Evolutionary conservation across 768 basidiomycete genomes (phyloP).

Genomic region (Pisolithus sp.): DNA sequence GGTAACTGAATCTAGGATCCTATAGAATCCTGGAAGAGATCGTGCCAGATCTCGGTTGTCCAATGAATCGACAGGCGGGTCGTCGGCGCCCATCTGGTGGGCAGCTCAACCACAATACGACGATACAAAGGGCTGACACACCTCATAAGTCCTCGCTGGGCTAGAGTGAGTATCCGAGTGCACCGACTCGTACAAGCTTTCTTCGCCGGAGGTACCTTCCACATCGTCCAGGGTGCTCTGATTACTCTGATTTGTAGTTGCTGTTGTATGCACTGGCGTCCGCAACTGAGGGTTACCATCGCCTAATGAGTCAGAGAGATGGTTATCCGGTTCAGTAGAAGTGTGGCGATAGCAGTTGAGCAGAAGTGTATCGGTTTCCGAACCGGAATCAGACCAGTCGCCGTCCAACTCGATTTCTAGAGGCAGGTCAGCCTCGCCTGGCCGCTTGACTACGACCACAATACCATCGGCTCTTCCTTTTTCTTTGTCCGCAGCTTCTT

Average conservation of each 20-base stretch:
- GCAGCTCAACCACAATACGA: not conserved
- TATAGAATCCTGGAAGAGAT: conserved; percentile 35
- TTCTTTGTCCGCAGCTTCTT: not conserved
- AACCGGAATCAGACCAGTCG: too few relatives aligned
- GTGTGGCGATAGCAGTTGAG: too few relatives aligned
- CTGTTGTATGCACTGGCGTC: too few relatives aligned
- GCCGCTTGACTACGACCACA: too few relatives aligned
- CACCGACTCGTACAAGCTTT: not conserved
- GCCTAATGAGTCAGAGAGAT: too few relatives aligned
- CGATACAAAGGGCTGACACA: not conserved
- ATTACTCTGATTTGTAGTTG: too few relatives aligned
- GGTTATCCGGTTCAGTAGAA: too few relatives aligned
- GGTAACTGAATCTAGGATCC: conserved; percentile 41
- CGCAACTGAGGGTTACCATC: too few relatives aligned
- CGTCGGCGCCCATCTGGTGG: not conserved
- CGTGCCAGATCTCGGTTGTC: conserved; percentile 4
- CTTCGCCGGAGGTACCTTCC: not conserved
- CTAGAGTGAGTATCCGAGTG: not conserved
- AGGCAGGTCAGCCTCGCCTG: too few relatives aligned
- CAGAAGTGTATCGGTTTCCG: too few relatives aligned
- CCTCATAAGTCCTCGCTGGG: not conserved
- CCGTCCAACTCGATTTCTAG: too few relatives aligned
- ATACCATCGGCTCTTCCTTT: not conserved
- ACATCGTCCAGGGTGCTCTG: not conserved
- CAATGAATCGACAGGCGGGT: not conserved